phyloP scores from a whole-genome alignment of 768 basidiomycete genomes.

The Russula abietina region DNA sequence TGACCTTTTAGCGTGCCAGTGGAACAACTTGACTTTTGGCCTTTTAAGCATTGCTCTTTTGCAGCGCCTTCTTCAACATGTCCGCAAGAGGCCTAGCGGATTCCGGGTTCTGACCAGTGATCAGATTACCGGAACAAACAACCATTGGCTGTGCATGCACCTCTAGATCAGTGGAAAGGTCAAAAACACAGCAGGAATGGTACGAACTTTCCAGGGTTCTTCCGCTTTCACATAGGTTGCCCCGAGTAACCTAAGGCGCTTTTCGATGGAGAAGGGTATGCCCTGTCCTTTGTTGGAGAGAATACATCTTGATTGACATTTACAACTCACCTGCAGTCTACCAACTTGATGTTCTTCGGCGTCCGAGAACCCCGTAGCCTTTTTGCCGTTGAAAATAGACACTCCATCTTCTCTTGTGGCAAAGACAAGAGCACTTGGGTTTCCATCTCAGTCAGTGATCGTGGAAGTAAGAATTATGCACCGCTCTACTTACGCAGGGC shows the following conservation, averaged over 20 bases:
- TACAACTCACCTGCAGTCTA: conserved; percentile 39
- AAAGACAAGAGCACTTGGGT: conserved; percentile 46
- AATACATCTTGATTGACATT: background rate
- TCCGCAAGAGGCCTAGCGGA: conserved; percentile 54
- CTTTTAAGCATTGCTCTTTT: conserved; percentile 16
- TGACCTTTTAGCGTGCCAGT: background rate
- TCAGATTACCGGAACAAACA: conserved; percentile 50
- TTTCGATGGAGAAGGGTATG: conserved; percentile 71
- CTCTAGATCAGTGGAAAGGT: background rate
- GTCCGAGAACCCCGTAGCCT: conserved; percentile 66
- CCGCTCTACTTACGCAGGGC: conserved; percentile 51
- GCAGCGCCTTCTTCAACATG: conserved; percentile 49
- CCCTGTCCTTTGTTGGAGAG: conserved; percentile 31
- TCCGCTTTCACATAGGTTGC: conserved; percentile 56
- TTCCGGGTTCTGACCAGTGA: conserved; percentile 76
- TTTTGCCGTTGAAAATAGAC: conserved; percentile 57
- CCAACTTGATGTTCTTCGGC: conserved; percentile 50
- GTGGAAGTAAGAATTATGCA: background rate
- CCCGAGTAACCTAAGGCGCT: conserved; percentile 56
- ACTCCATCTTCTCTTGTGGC: conserved; percentile 42
- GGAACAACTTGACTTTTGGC: too few species aligned
- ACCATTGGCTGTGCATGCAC: conserved; percentile 37
- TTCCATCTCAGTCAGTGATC: background rate
- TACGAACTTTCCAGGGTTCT: conserved; percentile 47
- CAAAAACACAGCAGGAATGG: conserved; percentile 28